Base-by-base conservation (phyloP, 2,329 filamentous ascomycete genomes). In the Orbilia javanica region DNA sequence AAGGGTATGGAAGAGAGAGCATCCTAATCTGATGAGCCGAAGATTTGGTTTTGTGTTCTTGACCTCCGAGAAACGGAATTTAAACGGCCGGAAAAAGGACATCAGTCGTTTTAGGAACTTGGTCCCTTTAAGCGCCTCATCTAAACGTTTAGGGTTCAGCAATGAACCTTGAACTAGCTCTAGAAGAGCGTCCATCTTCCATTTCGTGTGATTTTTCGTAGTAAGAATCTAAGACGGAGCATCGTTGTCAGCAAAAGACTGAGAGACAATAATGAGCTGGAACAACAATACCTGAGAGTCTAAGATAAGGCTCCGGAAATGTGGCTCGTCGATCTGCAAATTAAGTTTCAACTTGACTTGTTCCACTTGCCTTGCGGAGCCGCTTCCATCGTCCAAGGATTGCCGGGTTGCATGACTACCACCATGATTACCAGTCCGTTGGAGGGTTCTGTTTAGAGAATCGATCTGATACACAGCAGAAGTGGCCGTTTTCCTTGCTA, bases 381-480 rank as follows among this genome's bases (percentile, higher is more conserved):
- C 83, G 80, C 67, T 81, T 29, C 79, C 80, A 31, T 82, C 81
- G 25, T 85, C 85, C 3, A 84, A 34, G 13, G 73, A 71, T 39
- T 44, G 57, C 13, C 52, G 50, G 29, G 18, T 48, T 3, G 62
- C 5, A 63, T 60, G 65, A 4, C 13, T 53, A 52, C 18, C 39
- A 13, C 65, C 66, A 39, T 67, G 62, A 29, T 71, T 71, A 25
- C 73, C 73, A 18, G 62, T 96, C 72, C 94, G 89, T 83, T 96
- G 96, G 13, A 99, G 86, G 0, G 94, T 98, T 79, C 93, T 90
- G 83, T 95, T 99, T 80, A 99, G 94, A 83, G 95, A 97, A 85
- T 97, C 97, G 67, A 99, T 97, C 83, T 98, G 96, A 82, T 98
- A 99, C 11, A 99, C 93, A 18, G 96, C 96, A 6, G 93, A 91